Base-by-base conservation (phyloP, 306 rosid genomes). In the Canavalia ensiformis region DNA sequence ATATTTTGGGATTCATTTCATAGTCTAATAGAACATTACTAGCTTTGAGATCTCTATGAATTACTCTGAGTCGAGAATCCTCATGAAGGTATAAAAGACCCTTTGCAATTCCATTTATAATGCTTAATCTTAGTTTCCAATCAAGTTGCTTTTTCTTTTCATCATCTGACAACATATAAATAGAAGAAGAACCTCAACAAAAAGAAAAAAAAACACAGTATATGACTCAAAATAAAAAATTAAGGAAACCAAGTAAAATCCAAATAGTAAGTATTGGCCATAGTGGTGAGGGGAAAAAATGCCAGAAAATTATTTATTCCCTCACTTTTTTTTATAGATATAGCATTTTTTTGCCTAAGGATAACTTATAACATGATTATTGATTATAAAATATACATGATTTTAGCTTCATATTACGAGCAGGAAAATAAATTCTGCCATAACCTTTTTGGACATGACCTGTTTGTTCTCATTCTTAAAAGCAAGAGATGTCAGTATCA, bases 81-180 rank as follows among this genome's bases (percentile, higher is more conserved):
- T 62, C 46, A 2, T 62, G 68, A 12, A 62, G 68, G 68, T 62
- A 35, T 62, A 62, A 62, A 34, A 34, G 35, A 12, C 68, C 68
- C 12, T 45, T 62, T 62, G 45, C 46, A 34, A 62, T 62, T 12
- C 68, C 68, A 35, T 35, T 37, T 28, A 62, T 62, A 62, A 62
- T 62, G 68, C 46, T 62, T 5, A 62, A 35, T 35, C 68, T 63
- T 35, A 63, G 28, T 34, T 55, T 55, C 60, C 60, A 55, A 3
- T 7, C 10, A 5, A 55, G 33, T 18, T 55, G 60, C 10, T 18
- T 55, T 55, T 7, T 55, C 33, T 55, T 25, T 7, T 55, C 60
- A 25, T 55, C 9, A 18, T 55, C 60, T 55, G 31, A 55, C 3
- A 55, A 25, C 33, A 18, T 18, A 55, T 25, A 25, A 7, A 18